phyloP scores from a whole-genome alignment of 148 eudicot genomes.

The Fagopyrum tataricum region DNA sequence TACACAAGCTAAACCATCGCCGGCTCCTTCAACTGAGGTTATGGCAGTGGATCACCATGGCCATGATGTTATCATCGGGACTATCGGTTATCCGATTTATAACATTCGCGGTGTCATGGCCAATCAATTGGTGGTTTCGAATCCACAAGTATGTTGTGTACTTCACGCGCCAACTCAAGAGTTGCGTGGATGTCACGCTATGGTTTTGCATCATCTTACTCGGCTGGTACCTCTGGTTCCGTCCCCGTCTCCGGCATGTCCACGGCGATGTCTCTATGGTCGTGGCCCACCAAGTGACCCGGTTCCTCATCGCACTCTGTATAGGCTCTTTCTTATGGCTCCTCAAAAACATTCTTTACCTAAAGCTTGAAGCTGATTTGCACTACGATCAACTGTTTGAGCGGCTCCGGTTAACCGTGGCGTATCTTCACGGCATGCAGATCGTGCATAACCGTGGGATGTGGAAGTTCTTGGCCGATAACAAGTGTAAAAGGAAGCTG shows the following conservation, averaged over 20 bases:
- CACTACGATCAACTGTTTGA: slow-evolving; percentile 8
- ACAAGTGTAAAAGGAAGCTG: not conserved
- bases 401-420: not conserved
- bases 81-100: not conserved
- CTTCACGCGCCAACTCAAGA: not conserved
- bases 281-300: not conserved
- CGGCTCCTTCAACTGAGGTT: not conserved
- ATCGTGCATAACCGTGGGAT: not conserved
- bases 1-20: not conserved
- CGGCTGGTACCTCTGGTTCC: slow-evolving; percentile 13
- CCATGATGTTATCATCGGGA: not conserved
- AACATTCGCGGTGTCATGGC: not conserved
- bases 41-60: slow-evolving; percentile 10
- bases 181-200: slow-evolving; percentile 8
- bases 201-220: not conserved
- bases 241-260: not conserved
- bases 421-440: not conserved
- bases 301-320: slow-evolving; percentile 6
- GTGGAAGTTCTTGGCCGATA: not conserved
- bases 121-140: not conserved
- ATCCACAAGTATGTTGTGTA: not conserved
- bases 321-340: not conserved
- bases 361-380: not conserved
- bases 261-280: not conserved
- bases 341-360: not conserved